phyloP scores from a whole-genome alignment of 208 protist genomes.

The Leishmania turanica region DNA sequence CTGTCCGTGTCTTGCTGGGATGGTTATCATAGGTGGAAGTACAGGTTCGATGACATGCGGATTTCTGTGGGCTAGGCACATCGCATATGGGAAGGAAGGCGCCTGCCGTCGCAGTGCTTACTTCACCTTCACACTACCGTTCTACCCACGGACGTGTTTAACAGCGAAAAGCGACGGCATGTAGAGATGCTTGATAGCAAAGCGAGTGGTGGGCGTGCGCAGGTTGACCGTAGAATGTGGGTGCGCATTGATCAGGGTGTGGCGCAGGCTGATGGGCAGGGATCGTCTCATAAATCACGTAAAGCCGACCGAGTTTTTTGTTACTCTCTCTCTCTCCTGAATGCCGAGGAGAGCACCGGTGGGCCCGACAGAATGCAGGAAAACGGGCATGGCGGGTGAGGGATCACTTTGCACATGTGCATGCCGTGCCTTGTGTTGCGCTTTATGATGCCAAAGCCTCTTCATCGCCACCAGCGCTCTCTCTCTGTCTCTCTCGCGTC shows the following conservation, averaged over 20 bases:
- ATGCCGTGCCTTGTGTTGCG: not conserved
- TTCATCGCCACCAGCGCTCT: not conserved
- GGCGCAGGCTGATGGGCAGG: no score
- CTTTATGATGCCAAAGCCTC: not conserved
- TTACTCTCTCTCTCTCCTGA: not conserved
- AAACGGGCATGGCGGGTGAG: not conserved
- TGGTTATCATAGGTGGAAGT: no score
- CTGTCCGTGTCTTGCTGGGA: not conserved
- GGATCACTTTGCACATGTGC: not conserved
- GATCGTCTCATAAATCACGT: not conserved
- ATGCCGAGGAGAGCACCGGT: not conserved
- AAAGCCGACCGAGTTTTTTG: not conserved
- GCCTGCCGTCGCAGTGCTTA: not conserved
- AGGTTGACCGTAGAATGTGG: no score
- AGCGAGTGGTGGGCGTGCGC: not conserved
- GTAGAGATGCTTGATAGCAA: not conserved
- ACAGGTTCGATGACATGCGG: not conserved
- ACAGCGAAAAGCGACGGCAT: no score
- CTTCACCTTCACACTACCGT: not conserved
- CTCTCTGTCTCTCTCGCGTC: not conserved
- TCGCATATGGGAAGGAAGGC: not conserved
- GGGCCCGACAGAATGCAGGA: not conserved
- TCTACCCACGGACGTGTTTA: not conserved
- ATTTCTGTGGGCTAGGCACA: not conserved
- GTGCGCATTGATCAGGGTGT: not conserved